Conservation (phyloP, 139 green algal genomes). For the Picochlorum sp. region DNA sequence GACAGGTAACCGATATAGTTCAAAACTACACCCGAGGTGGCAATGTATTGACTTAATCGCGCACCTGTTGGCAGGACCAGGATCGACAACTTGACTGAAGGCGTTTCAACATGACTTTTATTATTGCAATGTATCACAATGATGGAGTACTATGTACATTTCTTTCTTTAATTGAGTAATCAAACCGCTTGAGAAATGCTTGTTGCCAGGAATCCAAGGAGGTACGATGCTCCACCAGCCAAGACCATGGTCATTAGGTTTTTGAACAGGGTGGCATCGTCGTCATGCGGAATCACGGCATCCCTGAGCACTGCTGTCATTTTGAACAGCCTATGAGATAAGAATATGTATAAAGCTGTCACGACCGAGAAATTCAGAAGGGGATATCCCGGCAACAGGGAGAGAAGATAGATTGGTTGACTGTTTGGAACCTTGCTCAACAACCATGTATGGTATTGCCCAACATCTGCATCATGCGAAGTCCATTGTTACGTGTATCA, state of each 20-base stretch:
- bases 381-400: constrained; percentile 74
- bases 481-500: background rate
- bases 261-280: constrained; percentile 61
- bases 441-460: constrained; percentile 95
- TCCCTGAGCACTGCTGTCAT: constrained; percentile 78
- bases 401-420: constrained; percentile 81
- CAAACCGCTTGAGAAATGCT: background rate
- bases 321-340: constrained; percentile 77
- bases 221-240: background rate
- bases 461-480: constrained; percentile 29
- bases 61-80: too few relatives aligned
- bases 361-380: constrained; percentile 84
- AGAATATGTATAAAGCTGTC: constrained; percentile 65
- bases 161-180: background rate
- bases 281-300: constrained; percentile 62
- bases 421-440: constrained; percentile 61
- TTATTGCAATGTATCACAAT: background rate
- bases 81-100: too few relatives aligned
- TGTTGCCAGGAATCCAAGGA: background rate
- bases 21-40: too few relatives aligned
- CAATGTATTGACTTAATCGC: too few relatives aligned
- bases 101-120: too few relatives aligned
- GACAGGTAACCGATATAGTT: too few relatives aligned
- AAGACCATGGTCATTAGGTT: constrained; percentile 58
- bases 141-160: background rate